Evolutionary conservation across 2,329 filamentous ascomycete genomes (phyloP).

Genomic region (Epichloe sylvatica): DNA sequence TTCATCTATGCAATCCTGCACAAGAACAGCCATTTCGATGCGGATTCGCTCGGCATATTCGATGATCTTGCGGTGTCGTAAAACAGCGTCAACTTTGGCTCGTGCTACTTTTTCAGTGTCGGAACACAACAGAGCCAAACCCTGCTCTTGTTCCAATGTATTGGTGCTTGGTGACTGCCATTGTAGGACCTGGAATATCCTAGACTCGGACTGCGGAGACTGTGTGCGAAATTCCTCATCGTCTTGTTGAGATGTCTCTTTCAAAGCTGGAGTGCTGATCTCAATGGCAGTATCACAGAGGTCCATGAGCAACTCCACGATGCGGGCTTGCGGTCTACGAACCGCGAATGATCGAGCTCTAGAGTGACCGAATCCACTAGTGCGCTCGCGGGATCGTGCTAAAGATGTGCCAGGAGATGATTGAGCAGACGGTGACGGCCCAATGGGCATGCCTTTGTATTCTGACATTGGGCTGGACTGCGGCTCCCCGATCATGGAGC

Average conservation of each 20-base stretch:
- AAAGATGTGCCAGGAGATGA: constrained; percentile 61
- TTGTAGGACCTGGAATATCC: constrained; percentile 84
- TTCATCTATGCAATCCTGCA: constrained; percentile 90
- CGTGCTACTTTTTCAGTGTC: constrained; percentile 78
- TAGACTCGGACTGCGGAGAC: constrained; percentile 88
- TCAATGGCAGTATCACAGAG: constrained; percentile 92
- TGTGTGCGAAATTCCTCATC: constrained; percentile 76
- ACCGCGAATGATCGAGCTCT: constrained; percentile 83
- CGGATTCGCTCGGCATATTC: constrained; percentile 95
- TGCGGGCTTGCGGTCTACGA: constrained; percentile 74
- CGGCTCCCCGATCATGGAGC: constrained; percentile 43
- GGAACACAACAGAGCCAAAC: constrained; percentile 70
- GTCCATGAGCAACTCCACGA: constrained; percentile 88
- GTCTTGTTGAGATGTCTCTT: constrained; percentile 53
- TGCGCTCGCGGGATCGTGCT: constrained; percentile 57
- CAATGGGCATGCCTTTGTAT: constrained; percentile 80
- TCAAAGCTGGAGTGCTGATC: constrained; percentile 86
- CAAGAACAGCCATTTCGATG: constrained; percentile 79
- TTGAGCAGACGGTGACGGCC: constrained; percentile 56
- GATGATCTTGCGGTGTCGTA: constrained; percentile 80
- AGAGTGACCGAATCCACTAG: constrained; percentile 63
- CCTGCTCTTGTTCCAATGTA: constrained; percentile 85
- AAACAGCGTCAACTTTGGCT: constrained; percentile 83
- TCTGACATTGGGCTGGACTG: constrained; percentile 48
- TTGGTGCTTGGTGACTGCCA: constrained; percentile 93